Evolutionary conservation across 495 filamentous ascomycete genomes (phyloP).

Genomic region (Trichoderma asperelloides): DNA sequence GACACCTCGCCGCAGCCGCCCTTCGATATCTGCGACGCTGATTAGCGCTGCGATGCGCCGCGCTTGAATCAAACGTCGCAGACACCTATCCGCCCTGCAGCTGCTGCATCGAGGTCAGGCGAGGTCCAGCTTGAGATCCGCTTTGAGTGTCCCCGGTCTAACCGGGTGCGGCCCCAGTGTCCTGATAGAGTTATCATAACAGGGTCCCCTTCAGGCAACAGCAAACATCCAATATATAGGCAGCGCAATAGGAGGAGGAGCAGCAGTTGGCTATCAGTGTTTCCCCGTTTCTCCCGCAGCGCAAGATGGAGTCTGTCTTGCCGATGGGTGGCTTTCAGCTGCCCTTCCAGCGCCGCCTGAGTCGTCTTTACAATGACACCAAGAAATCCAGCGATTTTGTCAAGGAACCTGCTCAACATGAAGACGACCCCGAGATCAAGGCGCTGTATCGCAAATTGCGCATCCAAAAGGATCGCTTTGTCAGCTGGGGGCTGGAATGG

Average conservation of each 20-base stretch:
- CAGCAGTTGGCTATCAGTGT: neutral
- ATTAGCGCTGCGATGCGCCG: neutral
- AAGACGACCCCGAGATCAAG: slow-evolving; percentile 47
- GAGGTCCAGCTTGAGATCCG: neutral
- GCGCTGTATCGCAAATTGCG: slow-evolving; percentile 47
- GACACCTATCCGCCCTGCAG: neutral
- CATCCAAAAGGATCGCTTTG: slow-evolving; percentile 65
- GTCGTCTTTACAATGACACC: slow-evolving; percentile 85
- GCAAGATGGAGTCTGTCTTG: slow-evolving; percentile 38
- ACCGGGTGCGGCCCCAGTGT: slow-evolving; percentile 3
- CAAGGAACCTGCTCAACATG: slow-evolving; percentile 56
- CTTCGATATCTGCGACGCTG: neutral
- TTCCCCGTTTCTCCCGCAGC: neutral
- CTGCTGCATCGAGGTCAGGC: neutral
- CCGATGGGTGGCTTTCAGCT: slow-evolving; percentile 37
- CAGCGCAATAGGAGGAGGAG: neutral
- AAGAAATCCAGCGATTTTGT: slow-evolving; percentile 81
- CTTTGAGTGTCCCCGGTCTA: slow-evolving; percentile 3
- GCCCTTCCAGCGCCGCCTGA: slow-evolving; percentile 62
- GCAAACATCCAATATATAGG: slow-evolving; percentile 5
- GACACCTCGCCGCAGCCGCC: neutral
- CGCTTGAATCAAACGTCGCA: slow-evolving; percentile 1
- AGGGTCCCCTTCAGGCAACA: slow-evolving; percentile 5
- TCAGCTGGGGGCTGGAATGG: slow-evolving; percentile 89
- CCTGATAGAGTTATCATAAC: neutral